Evolutionary conservation across 1,139 yeast species (phyloP).

Genomic region (Debaryomyces coudertii): DNA sequence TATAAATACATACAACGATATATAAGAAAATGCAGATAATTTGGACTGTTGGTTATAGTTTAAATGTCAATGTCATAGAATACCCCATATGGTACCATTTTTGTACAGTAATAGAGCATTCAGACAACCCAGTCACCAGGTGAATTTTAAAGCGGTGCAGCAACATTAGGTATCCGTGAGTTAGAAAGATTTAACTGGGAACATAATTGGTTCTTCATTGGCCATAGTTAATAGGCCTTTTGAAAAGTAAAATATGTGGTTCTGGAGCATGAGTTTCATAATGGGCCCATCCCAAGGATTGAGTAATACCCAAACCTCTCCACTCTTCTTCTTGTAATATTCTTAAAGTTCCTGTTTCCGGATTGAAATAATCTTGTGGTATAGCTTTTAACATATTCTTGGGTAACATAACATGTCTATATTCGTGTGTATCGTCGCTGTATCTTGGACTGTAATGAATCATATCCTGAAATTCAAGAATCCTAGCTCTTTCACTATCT

Average conservation of each 20-base stretch:
- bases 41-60: slow-evolving; percentile 2
- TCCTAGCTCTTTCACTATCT: slow-evolving; percentile 81
- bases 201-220: slow-evolving; percentile 12
- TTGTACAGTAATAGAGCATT: background rate
- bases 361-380: slow-evolving; percentile 95
- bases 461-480: slow-evolving; percentile 89
- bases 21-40: slow-evolving; percentile 9
- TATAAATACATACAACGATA: slow-evolving; percentile 8
- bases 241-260: slow-evolving; percentile 92
- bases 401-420: slow-evolving; percentile 94
- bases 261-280: slow-evolving; percentile 98
- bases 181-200: background rate
- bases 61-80: background rate
- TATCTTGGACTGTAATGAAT: slow-evolving; percentile 93
- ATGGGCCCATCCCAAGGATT: slow-evolving; percentile 97
- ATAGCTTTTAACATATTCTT: slow-evolving; percentile 93
- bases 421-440: slow-evolving; percentile 86
- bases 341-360: slow-evolving; percentile 92
- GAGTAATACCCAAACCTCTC: slow-evolving; percentile 98
- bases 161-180: background rate
- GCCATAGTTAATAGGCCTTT: slow-evolving; percentile 55
- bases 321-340: slow-evolving; percentile 94
- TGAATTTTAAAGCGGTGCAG: background rate
- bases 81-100: background rate
- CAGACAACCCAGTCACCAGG: background rate